Percentiles rank a stretch among this genome's conserved stretches.
Evolutionary conservation across 192 early-diverging fungal genomes (phyloP).

Genomic region (Podila epicladia): DNA sequence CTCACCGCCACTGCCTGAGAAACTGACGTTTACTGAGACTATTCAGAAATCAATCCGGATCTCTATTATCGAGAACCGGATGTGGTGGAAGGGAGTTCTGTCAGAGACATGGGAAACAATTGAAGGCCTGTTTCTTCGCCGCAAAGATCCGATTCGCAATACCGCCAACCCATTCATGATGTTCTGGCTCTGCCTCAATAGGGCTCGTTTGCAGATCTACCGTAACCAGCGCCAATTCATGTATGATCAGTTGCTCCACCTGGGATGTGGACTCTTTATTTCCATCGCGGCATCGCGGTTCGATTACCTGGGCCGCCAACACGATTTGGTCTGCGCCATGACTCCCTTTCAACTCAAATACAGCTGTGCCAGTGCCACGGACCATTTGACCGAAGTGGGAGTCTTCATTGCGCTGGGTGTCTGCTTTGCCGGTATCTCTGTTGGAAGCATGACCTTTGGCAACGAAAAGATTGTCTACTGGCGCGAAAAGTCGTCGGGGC

Average conservation of each 20-base stretch:
- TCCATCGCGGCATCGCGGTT: constrained; percentile 58
- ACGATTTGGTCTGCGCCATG: constrained; percentile 54
- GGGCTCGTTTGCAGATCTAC: constrained; percentile 60
- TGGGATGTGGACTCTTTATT: constrained; percentile 64
- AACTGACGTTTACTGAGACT: constrained; percentile 19
- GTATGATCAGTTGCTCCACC: constrained; percentile 64
- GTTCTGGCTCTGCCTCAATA: constrained; percentile 59
- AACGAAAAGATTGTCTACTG: constrained; percentile 72
- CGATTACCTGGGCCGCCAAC: constrained; percentile 62
- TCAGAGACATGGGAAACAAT: constrained; percentile 41
- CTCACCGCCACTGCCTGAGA: constrained; percentile 23
- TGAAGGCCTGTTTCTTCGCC: constrained; percentile 19
- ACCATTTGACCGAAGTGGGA: constrained; percentile 57
- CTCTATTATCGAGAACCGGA: constrained; percentile 44
- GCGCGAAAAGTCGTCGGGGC: constrained; percentile 68
- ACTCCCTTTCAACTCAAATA: constrained; percentile 53
- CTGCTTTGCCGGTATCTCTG: constrained; percentile 68
- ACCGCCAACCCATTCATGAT: constrained; percentile 58
- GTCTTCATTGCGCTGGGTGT: constrained; percentile 67
- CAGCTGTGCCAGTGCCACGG: constrained; percentile 22
- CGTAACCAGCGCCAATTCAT: constrained; percentile 54
- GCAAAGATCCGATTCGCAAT: constrained; percentile 53
- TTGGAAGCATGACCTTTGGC: constrained; percentile 69
- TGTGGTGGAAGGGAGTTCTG: constrained; percentile 43
- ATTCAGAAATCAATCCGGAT: constrained; percentile 19